These are phyloP conservation scores for Ophiocordyceps camponoti-saundersi DNA, from an alignment of 2,329 filamentous ascomycete genomes.

Conservation along the genomic window DNA sequence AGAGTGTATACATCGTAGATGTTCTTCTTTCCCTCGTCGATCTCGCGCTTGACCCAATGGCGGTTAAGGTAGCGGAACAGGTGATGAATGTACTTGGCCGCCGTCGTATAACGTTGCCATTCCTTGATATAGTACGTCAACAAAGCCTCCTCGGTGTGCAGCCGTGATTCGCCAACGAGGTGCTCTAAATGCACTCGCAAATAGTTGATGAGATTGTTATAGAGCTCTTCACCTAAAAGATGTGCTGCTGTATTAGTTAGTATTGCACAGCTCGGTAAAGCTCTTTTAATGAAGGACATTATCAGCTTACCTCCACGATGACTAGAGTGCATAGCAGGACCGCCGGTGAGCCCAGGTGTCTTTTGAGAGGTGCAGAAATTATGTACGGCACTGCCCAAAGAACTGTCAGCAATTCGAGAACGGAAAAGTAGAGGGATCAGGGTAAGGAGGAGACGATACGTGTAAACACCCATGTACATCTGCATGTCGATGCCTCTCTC, in stretches of 20 bases:
- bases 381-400: conserved; percentile 56
- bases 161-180: conserved; percentile 55
- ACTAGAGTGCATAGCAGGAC: conserved; percentile 19
- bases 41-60: conserved; percentile 97
- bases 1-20: conserved; percentile 97
- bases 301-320: conserved; percentile 41
- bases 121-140: conserved; percentile 89
- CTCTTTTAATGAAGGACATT: not conserved
- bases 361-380: conserved; percentile 99
- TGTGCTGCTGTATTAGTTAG: conserved; percentile 43
- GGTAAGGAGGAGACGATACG: conserved; percentile 28
- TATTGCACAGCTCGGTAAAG: not conserved
- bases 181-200: conserved; percentile 59
- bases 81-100: conserved; percentile 95
- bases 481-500: conserved; percentile 88
- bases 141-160: conserved; percentile 77
- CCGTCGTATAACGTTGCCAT: conserved; percentile 90
- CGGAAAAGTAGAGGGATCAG: not conserved
- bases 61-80: conserved; percentile 91
- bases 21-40: conserved; percentile 96
- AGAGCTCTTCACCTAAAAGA: conserved; percentile 87
- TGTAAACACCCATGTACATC: conserved; percentile 96
- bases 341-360: conserved; percentile 45
- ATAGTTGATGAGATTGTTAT: conserved; percentile 79
- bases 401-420: not conserved